Conservation (phyloP, 2,329 filamentous ascomycete genomes). For the Mycosphaerella sp. region DNA sequence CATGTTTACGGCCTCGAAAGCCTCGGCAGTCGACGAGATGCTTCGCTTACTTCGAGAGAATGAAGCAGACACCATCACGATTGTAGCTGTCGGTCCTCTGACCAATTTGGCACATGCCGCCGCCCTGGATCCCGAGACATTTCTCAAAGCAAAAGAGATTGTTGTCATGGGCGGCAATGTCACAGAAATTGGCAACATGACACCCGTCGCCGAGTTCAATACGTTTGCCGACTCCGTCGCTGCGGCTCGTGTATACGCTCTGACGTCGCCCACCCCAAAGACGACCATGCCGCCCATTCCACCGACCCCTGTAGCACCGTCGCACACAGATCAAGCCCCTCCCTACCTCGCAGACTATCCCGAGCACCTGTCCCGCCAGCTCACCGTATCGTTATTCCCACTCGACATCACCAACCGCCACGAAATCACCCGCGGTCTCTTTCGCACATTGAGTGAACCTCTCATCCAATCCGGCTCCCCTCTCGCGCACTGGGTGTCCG, state of each 20-base stretch:
- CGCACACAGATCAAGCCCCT: constrained; percentile 25
- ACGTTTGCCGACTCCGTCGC: constrained; percentile 68
- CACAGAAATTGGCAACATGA: constrained; percentile 69
- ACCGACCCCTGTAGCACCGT: constrained; percentile 34
- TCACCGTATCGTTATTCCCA: constrained; percentile 45
- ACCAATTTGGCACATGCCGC: constrained; percentile 92
- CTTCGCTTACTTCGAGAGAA: constrained; percentile 78
- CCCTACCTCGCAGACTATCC: constrained; percentile 38
- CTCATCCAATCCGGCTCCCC: constrained; percentile 34
- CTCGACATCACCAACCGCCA: constrained; percentile 45
- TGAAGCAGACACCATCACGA: constrained; percentile 72
- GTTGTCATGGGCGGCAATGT: constrained; percentile 94
- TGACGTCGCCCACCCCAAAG: constrained; percentile 53
- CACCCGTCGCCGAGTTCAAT: constrained; percentile 89
- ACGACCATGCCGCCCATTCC: constrained; percentile 70
- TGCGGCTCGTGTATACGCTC: constrained; percentile 44
- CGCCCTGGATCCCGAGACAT: constrained; percentile 79
- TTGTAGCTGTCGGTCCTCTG: constrained; percentile 81
- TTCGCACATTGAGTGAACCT: constrained; percentile 29
- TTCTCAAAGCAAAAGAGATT: constrained; percentile 81
- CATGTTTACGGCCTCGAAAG: constrained; percentile 68
- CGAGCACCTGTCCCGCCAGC: constrained; percentile 34
- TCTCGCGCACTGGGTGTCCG: constrained; percentile 41
- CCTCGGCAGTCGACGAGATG: constrained; percentile 75
- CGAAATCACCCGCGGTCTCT: constrained; percentile 37